Evolutionary conservation across 2,329 filamentous ascomycete species (phyloP), one percentile per base, ranked within the genome.

Genomic region (Cryphonectria nitschkei): DNA sequence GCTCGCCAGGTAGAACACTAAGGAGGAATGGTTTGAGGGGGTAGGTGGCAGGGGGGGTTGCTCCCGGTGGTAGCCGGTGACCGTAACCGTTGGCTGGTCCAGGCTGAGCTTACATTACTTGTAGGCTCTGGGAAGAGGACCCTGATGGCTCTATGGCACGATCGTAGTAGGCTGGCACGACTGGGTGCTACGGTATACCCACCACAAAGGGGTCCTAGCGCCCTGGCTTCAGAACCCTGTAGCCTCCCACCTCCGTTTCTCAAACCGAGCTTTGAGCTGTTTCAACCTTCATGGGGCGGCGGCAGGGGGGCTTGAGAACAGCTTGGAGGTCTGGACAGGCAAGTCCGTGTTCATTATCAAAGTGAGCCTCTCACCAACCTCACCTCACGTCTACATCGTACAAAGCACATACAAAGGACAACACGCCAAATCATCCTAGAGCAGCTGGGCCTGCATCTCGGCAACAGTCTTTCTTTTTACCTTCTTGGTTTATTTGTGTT

Each of bases 361-460:
- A 9, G 46, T 50, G 46, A 50, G 46, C 46, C 19, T 41, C 66
- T 60, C 66, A 37, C 14, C 54, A 43, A 26, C 11, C 64, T 34
- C 52, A 26, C 11, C 64, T 34, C 52, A 50, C 65, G 16, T 43
- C 11, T 56, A 14, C 22, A 16, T 50, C 6, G 26, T 64, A 26
- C 41, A 43, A 9, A 32, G 1, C 32, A n/a, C 39, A 41, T 43
- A 39, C 60, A 29, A 62, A 22, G 22, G 37, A 11, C 37, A n/a
- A 32, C 13, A 0, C 39, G 32, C 39, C 46, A n/a, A 9, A 8
- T 8, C 46, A 50, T 50, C 22, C 46, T n/a, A 32, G 43, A 54
- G 64, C 64, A 70, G 68, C 68, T 70, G 68, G 68, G 43, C 46
- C 68, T 70, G 64, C 64, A 61, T 11, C 61, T 52, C 32, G 68